Evolutionary conservation across 495 filamentous ascomycete species (phyloP).

Genomic region (Penicillium goetzii): DNA sequence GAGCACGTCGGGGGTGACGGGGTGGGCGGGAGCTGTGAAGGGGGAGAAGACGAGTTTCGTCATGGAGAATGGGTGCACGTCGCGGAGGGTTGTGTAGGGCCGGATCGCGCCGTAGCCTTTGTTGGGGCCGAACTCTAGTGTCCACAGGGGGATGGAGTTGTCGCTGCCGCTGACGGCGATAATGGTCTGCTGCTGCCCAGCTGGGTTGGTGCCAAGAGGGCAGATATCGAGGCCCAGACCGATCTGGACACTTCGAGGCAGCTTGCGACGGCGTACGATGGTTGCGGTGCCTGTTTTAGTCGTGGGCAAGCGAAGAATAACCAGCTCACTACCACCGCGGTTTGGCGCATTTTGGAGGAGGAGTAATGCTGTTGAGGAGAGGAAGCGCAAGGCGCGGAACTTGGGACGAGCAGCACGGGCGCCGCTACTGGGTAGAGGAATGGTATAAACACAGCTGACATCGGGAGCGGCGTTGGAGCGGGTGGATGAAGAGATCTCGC

Average conservation of each 20-base stretch:
- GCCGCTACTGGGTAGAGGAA: conserved; percentile 57
- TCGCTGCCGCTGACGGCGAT: conserved; percentile 85
- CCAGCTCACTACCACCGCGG: conserved; percentile 67
- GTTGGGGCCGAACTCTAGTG: conserved; percentile 60
- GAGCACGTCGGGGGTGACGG: conserved; percentile 46
- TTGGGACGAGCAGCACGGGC: conserved; percentile 43
- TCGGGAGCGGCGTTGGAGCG: conserved; percentile 53
- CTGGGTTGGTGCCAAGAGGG: conserved; percentile 58
- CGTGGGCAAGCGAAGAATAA: conserved; percentile 59
- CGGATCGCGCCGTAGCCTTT: conserved; percentile 62
- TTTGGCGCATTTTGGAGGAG: conserved; percentile 57
- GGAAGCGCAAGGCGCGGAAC: conserved; percentile 73
- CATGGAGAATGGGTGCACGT: conserved; percentile 83
- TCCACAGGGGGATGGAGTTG: conserved; percentile 75
- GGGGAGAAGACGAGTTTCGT: conserved; percentile 82
- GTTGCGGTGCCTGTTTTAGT: conserved; percentile 33
- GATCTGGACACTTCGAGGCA: conserved; percentile 61
- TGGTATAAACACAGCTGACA: conserved; percentile 63
- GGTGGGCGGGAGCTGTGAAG: conserved; percentile 60
- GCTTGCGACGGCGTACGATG: conserved; percentile 55
- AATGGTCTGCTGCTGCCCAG: conserved; percentile 69
- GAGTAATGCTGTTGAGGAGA: conserved; percentile 58
- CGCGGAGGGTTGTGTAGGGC: conserved; percentile 64
- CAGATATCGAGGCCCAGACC: conserved; percentile 77
- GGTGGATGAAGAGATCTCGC: conserved; percentile 41